Evolutionary conservation across 257 asterid genomes (phyloP), one percentile per base, ranked within the genome.

Genomic region (Nicotiana undulata): DNA sequence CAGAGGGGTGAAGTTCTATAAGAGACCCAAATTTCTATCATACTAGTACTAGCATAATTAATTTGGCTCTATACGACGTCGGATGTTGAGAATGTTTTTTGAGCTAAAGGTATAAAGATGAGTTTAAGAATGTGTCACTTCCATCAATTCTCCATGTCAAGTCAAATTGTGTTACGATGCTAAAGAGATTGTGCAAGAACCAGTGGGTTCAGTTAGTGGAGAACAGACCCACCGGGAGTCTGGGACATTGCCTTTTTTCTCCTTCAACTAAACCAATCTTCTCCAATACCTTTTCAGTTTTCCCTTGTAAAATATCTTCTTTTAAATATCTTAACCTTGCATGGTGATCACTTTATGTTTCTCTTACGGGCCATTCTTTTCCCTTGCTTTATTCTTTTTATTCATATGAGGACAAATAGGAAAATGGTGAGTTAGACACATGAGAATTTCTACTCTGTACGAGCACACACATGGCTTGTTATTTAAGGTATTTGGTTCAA

Each of bases 181-280:
- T 52, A 18, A 11, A 63, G 51, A 79, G 59, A 79, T 61, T 60
- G 29, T 15, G 77, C 18, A 68, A 56, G 16, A 9, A 24, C 34
- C 64, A 28, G 74, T 31, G 10, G 81, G 85, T 75, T 82, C 32
- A 70, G 68, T 75, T 81, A 44, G 76, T 55, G 65, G 72, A 83
- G 49, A 81, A 85, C 86, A 80, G 61, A 63, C 67, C 46, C 88
- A 85, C 76, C 40, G 34, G 83, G 68, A 80, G 74, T 51, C 76
- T 40, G 51, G 83, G 68, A 80, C 77, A 76, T 77, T 77, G 85
- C 44, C 66, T 44, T 31, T 34, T 51, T 77, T 77, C 56, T 65
- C 44, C 44, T 34, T 80, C 67, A 26, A 66, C 80, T 28, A 56
- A 76, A 76, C 65, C 63, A 63, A 8, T 65, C 51, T 68, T 56